Percentiles rank a stretch among this genome's conserved stretches.
Conservation (phyloP, 305 asterid species). For the Fraxinus platypoda region DNA sequence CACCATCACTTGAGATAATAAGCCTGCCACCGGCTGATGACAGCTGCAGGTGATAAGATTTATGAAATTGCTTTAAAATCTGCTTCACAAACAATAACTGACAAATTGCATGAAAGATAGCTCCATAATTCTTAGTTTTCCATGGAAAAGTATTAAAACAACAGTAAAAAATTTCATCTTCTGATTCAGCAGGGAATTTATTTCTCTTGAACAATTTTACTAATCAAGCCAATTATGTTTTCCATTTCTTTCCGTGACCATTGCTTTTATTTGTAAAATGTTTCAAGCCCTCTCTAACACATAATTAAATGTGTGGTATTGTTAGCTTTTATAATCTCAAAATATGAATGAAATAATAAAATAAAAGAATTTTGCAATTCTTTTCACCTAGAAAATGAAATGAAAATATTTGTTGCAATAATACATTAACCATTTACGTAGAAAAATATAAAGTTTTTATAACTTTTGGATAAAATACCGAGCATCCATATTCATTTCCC, state of each 20-base stretch:
- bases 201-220: not conserved
- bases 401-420: not conserved
- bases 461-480: not conserved
- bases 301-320: not conserved
- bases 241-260: not conserved
- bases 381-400: not conserved
- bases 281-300: not conserved
- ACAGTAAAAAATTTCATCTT: not conserved
- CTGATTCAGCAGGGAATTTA: not conserved
- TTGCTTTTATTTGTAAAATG: not conserved
- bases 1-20: slow-evolving; percentile 90
- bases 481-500: not conserved
- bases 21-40: slow-evolving; percentile 91
- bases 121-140: slow-evolving; percentile 2
- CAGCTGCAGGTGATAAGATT: slow-evolving; percentile 49
- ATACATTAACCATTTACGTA: not conserved
- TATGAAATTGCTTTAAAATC: slow-evolving; percentile 14
- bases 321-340: not conserved
- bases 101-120: not conserved
- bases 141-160: slow-evolving; percentile 10
- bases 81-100: not conserved
- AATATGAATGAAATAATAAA: slow-evolving; percentile 1
- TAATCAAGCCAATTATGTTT: not conserved
- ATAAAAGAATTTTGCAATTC: not conserved
- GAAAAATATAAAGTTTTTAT: not conserved